Base-by-base conservation (phyloP, 2,329 filamentous ascomycete genomes). In the Chaetomiaceae sp. region DNA sequence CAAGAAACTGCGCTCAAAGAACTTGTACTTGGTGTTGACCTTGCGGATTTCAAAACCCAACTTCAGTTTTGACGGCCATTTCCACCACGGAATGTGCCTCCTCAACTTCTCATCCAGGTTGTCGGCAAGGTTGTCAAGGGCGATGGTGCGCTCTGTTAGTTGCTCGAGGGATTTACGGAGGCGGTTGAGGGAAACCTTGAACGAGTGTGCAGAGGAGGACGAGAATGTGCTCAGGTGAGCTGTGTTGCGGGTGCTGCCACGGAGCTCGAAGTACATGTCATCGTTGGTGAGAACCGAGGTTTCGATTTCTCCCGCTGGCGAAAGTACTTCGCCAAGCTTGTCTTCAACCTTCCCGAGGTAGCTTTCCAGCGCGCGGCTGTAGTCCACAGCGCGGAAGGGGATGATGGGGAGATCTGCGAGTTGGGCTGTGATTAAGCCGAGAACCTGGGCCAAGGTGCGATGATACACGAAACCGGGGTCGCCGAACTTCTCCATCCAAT, bases 401-500 rank as follows among this genome's bases (percentile, higher is more conserved):
- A 89, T 72, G 17, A 89, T 70, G 0, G 82, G 76, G 1, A 71
- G 76, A 54, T 87, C 82, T 8, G 75, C 71, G 12, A 89, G 70
- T 55, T 80, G 78, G 4, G 81, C 81, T 1, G 82, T 72, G 19
- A 83, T 70, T 37, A 88, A 64, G 16, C 78, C 80, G 39, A 85
- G 74, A 12, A 91, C 65, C 63, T 86, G 84, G 2, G 85, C 76
- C 71, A 83, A 79, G 42, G 84, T 73, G 54, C 74, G 66, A 66
- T 89, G 86, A 62, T 89, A 87, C 40, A 77, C 71, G 50, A 82
- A 84, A 19, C 74, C 78, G 2, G 75, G 75, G 61, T 96, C 91
- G 37, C 88, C 89, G 56, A 81, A 93, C 20, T 77, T 79, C 48
- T 83, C 77, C 88, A 95, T 95, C 90, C 91, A 96, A 67, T 86